Conservation (phyloP, 768 basidiomycete genomes). For the Daedaleopsis sinensis region DNA sequence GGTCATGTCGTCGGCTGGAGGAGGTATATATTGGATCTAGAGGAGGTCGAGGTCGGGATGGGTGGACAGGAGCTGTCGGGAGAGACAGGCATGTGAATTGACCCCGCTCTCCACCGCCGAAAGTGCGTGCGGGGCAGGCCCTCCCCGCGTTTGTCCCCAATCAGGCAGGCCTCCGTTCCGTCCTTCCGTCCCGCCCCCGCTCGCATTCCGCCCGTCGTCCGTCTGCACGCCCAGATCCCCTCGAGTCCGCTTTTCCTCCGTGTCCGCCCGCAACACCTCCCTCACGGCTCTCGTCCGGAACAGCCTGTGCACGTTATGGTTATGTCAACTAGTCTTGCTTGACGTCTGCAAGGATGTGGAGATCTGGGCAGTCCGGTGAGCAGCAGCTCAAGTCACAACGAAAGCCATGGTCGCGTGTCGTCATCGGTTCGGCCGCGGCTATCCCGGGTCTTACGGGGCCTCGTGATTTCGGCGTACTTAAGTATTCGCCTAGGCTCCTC, state of each 20-base stretch:
- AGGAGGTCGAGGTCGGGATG: neutral
- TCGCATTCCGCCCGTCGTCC: slow-evolving; percentile 11
- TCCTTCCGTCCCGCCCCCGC: slow-evolving; percentile 8
- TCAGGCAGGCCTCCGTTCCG: slow-evolving; percentile 1
- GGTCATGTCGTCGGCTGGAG: neutral
- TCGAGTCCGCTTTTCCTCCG: slow-evolving; percentile 9
- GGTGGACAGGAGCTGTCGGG: neutral
- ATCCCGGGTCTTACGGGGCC: no score
- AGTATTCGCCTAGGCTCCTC: no score
- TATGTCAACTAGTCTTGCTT: no score
- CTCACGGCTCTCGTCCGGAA: neutral
- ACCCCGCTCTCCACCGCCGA: neutral
- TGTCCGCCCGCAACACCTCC: neutral
- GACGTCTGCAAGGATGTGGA: no score
- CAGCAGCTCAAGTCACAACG: no score
- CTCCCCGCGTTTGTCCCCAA: neutral
- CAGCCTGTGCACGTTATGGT: neutral
- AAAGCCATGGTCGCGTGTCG: no score
- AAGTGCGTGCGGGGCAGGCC: no score
- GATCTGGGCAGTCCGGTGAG: no score
- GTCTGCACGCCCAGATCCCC: neutral
- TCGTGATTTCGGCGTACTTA: no score
- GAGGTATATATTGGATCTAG: neutral
- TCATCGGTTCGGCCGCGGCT: no score
- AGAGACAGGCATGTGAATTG: slow-evolving; percentile 8